These are phyloP conservation scores for Leccinum imitatum DNA, from an alignment of 768 basidiomycete species.

Conservation along the genomic window DNA sequence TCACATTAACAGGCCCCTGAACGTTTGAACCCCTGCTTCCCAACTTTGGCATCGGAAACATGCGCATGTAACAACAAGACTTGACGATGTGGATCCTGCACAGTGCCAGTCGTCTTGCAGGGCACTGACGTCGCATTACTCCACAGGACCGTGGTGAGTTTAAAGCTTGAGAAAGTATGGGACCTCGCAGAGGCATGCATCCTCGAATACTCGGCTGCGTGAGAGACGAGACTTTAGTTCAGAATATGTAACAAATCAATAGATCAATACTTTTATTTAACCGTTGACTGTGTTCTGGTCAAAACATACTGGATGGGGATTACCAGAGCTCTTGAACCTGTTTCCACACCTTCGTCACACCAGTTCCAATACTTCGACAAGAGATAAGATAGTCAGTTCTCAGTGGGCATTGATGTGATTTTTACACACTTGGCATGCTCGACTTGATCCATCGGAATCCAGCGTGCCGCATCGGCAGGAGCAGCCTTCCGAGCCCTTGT, in stretches of 20 bases:
- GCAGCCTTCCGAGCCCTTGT: slow-evolving; percentile 10
- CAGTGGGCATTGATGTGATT: too few relatives aligned
- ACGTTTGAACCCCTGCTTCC: too few relatives aligned
- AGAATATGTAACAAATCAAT: background rate
- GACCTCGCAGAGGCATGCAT: slow-evolving; percentile 29
- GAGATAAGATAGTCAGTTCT: slow-evolving; percentile 2
- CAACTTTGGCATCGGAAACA: too few relatives aligned
- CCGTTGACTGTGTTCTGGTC: background rate
- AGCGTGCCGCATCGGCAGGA: slow-evolving; percentile 35
- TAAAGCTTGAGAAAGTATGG: slow-evolving; percentile 34
- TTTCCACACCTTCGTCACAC: slow-evolving; percentile 74
- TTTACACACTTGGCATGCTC: slow-evolving; percentile 57
- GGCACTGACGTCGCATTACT: slow-evolving; percentile 2
- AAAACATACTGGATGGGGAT: background rate
- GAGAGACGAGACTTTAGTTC: background rate
- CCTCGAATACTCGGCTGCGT: slow-evolving; percentile 26
- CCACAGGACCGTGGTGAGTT: slow-evolving; percentile 22
- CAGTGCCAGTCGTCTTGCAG: background rate
- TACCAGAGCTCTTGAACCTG: slow-evolving; percentile 39
- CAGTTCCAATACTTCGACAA: slow-evolving; percentile 62
- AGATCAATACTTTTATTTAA: background rate
- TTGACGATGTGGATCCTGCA: too few relatives aligned
- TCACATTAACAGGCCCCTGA: too few relatives aligned
- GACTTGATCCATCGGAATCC: slow-evolving; percentile 58
- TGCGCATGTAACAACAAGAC: too few relatives aligned